Conservation (phyloP, 805 yeast genomes). For the Suhomyces tanzawaensis region DNA sequence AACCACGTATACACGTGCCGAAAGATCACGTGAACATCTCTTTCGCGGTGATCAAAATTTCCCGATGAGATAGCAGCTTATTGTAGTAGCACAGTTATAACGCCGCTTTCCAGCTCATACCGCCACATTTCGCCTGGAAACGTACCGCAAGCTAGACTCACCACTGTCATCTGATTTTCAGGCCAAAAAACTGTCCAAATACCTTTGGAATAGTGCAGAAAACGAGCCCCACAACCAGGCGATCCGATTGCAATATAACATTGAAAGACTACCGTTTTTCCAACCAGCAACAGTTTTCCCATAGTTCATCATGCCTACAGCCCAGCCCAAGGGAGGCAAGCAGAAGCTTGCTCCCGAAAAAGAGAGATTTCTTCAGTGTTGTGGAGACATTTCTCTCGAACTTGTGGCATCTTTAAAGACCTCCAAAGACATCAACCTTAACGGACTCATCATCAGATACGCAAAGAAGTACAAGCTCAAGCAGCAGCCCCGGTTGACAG, state of each 20-base stretch:
- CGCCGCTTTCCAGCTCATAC: not conserved
- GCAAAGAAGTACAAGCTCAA: slow-evolving; percentile 90
- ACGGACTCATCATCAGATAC: slow-evolving; percentile 79
- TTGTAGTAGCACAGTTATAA: no score
- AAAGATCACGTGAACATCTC: not conserved
- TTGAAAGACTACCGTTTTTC: no score
- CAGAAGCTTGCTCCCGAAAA: slow-evolving; percentile 83
- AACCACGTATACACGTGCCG: not conserved
- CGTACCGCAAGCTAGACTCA: no score
- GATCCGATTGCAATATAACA: no score
- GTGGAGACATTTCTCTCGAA: slow-evolving; percentile 88
- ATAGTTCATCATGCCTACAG: slow-evolving; percentile 37
- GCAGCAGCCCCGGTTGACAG: slow-evolving; percentile 92
- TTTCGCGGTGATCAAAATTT: slow-evolving; percentile 6
- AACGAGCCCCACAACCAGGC: no score
- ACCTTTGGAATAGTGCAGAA: no score
- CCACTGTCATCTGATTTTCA: no score
- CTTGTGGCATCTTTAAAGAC: slow-evolving; percentile 73
- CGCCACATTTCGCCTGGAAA: no score
- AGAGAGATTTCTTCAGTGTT: slow-evolving; percentile 88
- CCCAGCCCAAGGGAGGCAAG: slow-evolving; percentile 30
- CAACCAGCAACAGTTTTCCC: no score
- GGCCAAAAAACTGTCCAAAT: no score
- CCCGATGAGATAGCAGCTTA: slow-evolving; percentile 11
- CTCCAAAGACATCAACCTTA: slow-evolving; percentile 78